These are phyloP conservation scores for Pseudopithomyces maydicus DNA, from an alignment of 2,329 filamentous ascomycete species.

Conservation along the genomic window DNA sequence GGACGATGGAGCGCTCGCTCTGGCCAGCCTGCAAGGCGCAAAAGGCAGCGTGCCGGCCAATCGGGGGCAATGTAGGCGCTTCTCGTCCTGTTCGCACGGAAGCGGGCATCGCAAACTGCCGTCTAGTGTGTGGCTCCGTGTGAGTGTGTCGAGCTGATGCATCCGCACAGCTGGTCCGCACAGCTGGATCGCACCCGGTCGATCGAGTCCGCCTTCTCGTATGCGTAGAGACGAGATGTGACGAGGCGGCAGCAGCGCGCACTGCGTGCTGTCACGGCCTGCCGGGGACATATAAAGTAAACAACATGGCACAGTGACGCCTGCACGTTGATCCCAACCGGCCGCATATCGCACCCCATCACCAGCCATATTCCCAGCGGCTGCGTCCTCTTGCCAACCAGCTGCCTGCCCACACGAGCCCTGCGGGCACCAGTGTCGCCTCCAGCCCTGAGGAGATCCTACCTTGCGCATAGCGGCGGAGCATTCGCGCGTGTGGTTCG, in stretches of 20 bases:
- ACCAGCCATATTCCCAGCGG: not conserved
- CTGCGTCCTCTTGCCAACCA: conserved; percentile 5
- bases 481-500: conserved; percentile 26
- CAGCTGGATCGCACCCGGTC: conserved; percentile 21
- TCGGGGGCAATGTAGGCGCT: conserved; percentile 12
- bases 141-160: conserved; percentile 24
- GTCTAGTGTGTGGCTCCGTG: conserved; percentile 21
- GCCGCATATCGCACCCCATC: not conserved
- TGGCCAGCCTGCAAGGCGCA: conserved; percentile 24
- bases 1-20: conserved; percentile 19
- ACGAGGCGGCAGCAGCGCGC: conserved; percentile 20
- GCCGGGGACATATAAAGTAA: conserved; percentile 36
- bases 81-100: conserved; percentile 4
- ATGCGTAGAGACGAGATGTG: conserved; percentile 21
- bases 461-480: conserved; percentile 20
- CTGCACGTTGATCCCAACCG: not conserved
- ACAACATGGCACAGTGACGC: conserved; percentile 24
- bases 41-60: conserved; percentile 11
- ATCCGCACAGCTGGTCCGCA: conserved; percentile 16
- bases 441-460: conserved; percentile 26
- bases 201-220: conserved; percentile 21
- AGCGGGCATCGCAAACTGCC: not conserved
- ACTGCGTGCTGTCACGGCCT: conserved; percentile 22
- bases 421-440: conserved; percentile 23
- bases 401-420: conserved; percentile 4